Evolutionary conservation across 2,329 filamentous ascomycete species (phyloP).

Genomic region (Corynespora cassiicola): DNA sequence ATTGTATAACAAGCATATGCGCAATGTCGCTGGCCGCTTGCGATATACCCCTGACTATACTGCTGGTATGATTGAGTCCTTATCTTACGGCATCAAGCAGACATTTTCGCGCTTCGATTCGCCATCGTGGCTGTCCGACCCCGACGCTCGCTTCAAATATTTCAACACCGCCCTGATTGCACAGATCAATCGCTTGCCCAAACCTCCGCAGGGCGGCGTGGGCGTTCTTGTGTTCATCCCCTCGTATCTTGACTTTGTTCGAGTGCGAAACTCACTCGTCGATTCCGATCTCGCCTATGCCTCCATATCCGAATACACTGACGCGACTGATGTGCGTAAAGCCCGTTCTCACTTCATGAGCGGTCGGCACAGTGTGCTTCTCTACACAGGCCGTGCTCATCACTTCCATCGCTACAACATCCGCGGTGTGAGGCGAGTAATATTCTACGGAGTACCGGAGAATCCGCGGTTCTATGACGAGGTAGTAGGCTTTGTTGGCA

Average conservation of each 20-base stretch:
- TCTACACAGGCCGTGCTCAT: slow-evolving; percentile 96
- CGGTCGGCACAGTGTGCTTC: slow-evolving; percentile 79
- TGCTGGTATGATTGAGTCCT: slow-evolving; percentile 72
- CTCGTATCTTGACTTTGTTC: slow-evolving; percentile 93
- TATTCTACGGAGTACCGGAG: slow-evolving; percentile 90
- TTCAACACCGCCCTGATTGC: slow-evolving; percentile 85
- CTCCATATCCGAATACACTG: slow-evolving; percentile 86
- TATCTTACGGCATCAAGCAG: slow-evolving; percentile 77
- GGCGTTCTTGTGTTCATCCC: slow-evolving; percentile 90
- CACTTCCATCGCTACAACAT: slow-evolving; percentile 92
- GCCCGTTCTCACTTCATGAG: slow-evolving; percentile 86
- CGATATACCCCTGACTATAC: slow-evolving; percentile 73
- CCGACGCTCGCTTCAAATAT: slow-evolving; percentile 88
- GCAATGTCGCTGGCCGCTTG: slow-evolving; percentile 80
- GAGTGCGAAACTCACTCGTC: slow-evolving; percentile 89
- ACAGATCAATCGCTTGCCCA: slow-evolving; percentile 71
- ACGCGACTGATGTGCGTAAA: slow-evolving; percentile 77
- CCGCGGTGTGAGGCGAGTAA: slow-evolving; percentile 79
- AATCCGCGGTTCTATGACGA: slow-evolving; percentile 84
- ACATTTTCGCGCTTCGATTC: slow-evolving; percentile 89
- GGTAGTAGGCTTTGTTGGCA: slow-evolving; percentile 70
- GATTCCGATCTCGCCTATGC: slow-evolving; percentile 77
- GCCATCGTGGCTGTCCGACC: slow-evolving; percentile 73
- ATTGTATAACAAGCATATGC: slow-evolving; percentile 76
- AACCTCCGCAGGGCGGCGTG: slow-evolving; percentile 57